phyloP scores from a whole-genome alignment of 768 basidiomycete species.

The Tephrocybe sp. region DNA sequence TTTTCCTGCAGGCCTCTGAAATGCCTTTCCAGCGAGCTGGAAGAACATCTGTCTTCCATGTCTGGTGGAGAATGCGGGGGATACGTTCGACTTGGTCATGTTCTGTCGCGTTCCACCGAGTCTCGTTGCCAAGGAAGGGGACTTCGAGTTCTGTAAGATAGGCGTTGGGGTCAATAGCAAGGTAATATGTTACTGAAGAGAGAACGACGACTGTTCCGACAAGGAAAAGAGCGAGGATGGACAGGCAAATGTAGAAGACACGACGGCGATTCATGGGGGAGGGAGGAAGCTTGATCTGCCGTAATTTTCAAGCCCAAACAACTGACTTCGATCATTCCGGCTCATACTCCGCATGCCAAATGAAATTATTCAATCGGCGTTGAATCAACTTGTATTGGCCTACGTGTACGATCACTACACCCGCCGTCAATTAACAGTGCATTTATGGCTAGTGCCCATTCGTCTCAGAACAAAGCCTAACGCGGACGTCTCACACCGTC shows the following conservation, averaged over 20 bases:
- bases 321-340: constrained; percentile 8
- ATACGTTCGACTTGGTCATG: constrained; percentile 71
- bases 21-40: constrained; percentile 80
- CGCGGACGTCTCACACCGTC: no score
- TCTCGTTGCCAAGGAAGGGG: constrained; percentile 49
- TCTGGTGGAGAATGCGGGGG: constrained; percentile 95
- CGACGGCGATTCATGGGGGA: constrained; percentile 46
- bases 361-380: background rate
- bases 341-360: constrained; percentile 4
- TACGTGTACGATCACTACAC: no score
- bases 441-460: no score
- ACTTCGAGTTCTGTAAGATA: constrained; percentile 83
- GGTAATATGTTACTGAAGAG: constrained; percentile 88
- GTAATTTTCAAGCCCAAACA: constrained; percentile 4
- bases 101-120: constrained; percentile 64
- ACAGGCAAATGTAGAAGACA: constrained; percentile 42
- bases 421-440: no score
- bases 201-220: constrained; percentile 89
- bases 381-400: no score
- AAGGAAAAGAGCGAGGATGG: constrained; percentile 71
- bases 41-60: constrained; percentile 91
- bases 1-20: constrained; percentile 81
- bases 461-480: no score
- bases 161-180: constrained; percentile 74
- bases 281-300: constrained; percentile 3